Evolutionary conservation across 352 stramenopile genomes (phyloP), one percentile per base, ranked within the genome.

Genomic region (Achlya hypogyna): DNA sequence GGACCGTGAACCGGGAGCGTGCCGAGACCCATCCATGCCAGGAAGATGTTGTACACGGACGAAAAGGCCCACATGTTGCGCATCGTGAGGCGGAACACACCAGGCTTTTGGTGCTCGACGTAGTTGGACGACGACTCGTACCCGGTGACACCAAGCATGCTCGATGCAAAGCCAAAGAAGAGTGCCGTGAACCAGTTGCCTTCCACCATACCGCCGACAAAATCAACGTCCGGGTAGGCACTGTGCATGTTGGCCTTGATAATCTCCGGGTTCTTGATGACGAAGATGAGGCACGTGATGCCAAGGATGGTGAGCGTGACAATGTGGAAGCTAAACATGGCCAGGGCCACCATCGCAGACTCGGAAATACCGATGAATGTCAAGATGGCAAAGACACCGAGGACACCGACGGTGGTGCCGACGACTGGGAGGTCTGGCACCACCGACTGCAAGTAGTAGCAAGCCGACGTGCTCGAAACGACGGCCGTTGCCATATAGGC

Each of bases 81-180:
- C 70, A 88, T 70, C 5, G 78, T 88, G 66, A 87, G 86, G 42
- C 78, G 74, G 64, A 97, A 97, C 5, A 96, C 87, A 1, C 87
- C 87, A 5, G 79, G 75, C 29, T 76, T 74, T 71, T 96, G 88
- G 74, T 95, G 81, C 71, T 97, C 88, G 10, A 97, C 83, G 74
- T 96, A 96, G 69, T 97, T 87, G 3, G 86, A 87, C 51, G 81
- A 91, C 0, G 84, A 94, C 74, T 97, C 90, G 59, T 97, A 97
- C 27, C 90, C 90, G n/a, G 81, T 93, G 60, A 97, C 91, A 53
- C 90, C 90, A 22, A 97, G 75, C 84, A 97, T 95, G 2, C 88
- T 85, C 12, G 80, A 82, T 29, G 74, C 78, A 60, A 87, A 90
- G 45, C 87, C 87, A 54, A 86, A 95, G 70, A 91, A 91, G 27